Conservation (phyloP, 176 grass and related monocot genomes). For the Aegilops bicornis region DNA sequence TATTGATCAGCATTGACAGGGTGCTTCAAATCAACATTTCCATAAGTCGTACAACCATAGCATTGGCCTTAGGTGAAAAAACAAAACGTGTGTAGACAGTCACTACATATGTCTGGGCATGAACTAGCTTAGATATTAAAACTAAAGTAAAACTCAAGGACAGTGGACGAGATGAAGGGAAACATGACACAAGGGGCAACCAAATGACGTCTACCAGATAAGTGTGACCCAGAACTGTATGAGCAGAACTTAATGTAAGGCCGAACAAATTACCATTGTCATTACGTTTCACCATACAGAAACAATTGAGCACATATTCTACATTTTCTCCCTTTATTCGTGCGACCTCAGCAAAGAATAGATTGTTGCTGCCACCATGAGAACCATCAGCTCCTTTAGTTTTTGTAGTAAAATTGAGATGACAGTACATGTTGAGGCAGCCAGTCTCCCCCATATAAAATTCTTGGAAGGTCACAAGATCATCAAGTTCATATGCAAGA, state of each 20-base stretch:
- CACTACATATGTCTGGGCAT: not conserved
- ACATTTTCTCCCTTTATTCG: not conserved
- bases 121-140: not conserved
- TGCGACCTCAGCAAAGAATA: not conserved
- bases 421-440: not conserved
- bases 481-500: not conserved
- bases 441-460: not conserved
- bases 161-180: not conserved
- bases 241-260: not conserved
- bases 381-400: not conserved
- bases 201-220: not conserved
- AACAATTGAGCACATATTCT: not conserved
- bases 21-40: not conserved
- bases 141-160: not conserved
- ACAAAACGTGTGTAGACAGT: not conserved
- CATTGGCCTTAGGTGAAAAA: not conserved
- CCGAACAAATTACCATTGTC: not conserved
- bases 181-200: not conserved
- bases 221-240: not conserved
- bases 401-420: not conserved
- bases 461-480: not conserved
- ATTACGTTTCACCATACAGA: not conserved
- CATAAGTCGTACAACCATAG: not conserved
- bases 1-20: not conserved
- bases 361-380: not conserved